Evolutionary conservation across 2,329 filamentous ascomycete species (phyloP).

Genomic region (Elsinoe batatas): DNA sequence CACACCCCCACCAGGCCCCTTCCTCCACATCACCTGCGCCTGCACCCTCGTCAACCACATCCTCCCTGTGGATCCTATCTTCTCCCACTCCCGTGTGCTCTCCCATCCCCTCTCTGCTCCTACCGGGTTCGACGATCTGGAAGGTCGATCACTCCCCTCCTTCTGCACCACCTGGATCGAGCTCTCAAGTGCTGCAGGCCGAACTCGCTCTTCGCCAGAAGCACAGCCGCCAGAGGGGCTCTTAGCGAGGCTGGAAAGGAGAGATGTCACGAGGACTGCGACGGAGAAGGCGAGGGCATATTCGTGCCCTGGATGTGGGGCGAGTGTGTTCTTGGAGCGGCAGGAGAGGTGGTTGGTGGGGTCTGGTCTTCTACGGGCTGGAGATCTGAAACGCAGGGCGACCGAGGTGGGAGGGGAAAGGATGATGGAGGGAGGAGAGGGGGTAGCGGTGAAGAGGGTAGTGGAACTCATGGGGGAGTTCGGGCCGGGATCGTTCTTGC

Average conservation of each 20-base stretch:
- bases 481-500: not conserved
- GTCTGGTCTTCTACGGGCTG: not conserved
- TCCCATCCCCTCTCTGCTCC: not conserved
- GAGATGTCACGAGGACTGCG: no score
- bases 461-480: not conserved
- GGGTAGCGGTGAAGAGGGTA: not conserved
- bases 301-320: not conserved
- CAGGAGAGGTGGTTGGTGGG: not conserved
- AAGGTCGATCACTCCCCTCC: not conserved
- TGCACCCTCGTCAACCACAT: slow-evolving; percentile 19
- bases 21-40: not conserved
- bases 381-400: not conserved
- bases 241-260: not conserved
- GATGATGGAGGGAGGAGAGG: not conserved
- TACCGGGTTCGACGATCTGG: not conserved
- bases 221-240: not conserved
- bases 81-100: not conserved
- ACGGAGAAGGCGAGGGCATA: not conserved
- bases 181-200: not conserved
- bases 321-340: not conserved
- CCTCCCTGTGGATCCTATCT: not conserved
- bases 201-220: not conserved
- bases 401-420: not conserved
- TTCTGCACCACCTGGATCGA: not conserved
- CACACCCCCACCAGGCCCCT: not conserved